Evolutionary conservation across 305 asterid genomes (phyloP), one percentile per base, ranked within the genome.

Genomic region (Fraxinus floribunda): DNA sequence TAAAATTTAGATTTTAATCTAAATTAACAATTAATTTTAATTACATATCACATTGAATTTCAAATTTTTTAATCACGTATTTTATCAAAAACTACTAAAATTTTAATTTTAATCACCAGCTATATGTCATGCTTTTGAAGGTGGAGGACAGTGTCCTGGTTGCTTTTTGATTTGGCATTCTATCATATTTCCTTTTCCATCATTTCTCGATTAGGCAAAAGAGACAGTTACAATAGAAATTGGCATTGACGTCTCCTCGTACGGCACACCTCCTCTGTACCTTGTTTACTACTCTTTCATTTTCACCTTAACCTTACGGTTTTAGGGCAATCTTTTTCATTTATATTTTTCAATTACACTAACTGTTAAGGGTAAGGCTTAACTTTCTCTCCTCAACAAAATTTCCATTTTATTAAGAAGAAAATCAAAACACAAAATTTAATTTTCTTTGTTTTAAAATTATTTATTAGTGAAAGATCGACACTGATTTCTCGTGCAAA

Each of bases 211-310:
- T 79, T 81, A 85, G 88, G 91, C 84, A 84, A 86, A 88, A 85
- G 87, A 88, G 91, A 86, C 85, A 83, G 82, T 55, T 86, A 55
- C 46, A 13, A 84, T 84, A 38, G 79, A 80, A 89, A 83, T 83
- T 87, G 94, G 94, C 88, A 91, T 84, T 90, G 94, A 91, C 95
- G 87, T 90, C 84, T 90, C 97, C 93, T 93, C 93, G 92, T 91
- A 89, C 90, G 74, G 38, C 72, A 16, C 80, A 75, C 85, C 10
- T 57, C 34, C 38, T 30, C 10, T 79, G 79, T 79, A 84, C 86
- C 79, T 79, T 49, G 18, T 57, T 75, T 39, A 10, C 39, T 41
- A 36, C 39, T 82, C 78, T 78, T 35, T 75, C 82, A 52, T 52
- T 80, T 75, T 78, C 79, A 36, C 81, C 79, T 36, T 30, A 49